phyloP scores from a whole-genome alignment of 306 rosid species.

The Potentilla sterilis region DNA sequence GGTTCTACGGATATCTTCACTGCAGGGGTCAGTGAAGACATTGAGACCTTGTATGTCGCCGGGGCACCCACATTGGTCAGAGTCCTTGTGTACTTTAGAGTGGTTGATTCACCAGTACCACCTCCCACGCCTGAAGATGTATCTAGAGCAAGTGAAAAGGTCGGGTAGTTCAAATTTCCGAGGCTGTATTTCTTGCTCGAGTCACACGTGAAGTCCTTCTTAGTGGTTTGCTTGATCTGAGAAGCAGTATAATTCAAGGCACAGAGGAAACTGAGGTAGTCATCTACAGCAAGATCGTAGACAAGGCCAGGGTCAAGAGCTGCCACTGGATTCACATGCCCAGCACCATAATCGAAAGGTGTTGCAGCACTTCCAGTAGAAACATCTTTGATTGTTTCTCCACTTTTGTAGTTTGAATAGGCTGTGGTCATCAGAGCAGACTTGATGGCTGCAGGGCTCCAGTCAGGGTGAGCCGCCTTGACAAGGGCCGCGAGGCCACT shows the following conservation, averaged over 20 bases:
- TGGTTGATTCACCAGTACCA: conserved; percentile 35
- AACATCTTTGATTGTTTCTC: conserved; percentile 51
- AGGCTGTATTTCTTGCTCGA: conserved; percentile 53
- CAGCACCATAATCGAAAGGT: conserved; percentile 83
- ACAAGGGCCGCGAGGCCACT: conserved; percentile 80
- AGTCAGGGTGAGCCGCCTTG: conserved; percentile 70
- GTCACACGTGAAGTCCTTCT: conserved; percentile 46
- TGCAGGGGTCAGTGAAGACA: conserved; percentile 37
- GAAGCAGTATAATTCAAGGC: conserved; percentile 58
- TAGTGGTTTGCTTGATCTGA: conserved; percentile 50
- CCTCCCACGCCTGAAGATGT: conserved; percentile 51
- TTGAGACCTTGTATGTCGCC: conserved; percentile 51
- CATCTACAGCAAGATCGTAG: conserved; percentile 53
- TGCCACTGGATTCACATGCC: conserved; percentile 77
- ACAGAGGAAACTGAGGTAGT: conserved; percentile 76
- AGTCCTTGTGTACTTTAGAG: conserved; percentile 55
- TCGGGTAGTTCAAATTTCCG: conserved; percentile 80
- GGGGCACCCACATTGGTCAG: conserved; percentile 75
- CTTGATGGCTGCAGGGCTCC: conserved; percentile 88
- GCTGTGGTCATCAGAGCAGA: conserved; percentile 98
- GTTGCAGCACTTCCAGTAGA: conserved; percentile 65
- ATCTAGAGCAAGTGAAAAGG: conserved; percentile 73
- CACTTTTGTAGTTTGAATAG: conserved; percentile 55
- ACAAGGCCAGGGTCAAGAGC: conserved; percentile 95
- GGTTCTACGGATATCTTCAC: conserved; percentile 75